Evolutionary conservation across 2,329 filamentous ascomycete species (phyloP).

Genomic region (Colletotrichum sidae): DNA sequence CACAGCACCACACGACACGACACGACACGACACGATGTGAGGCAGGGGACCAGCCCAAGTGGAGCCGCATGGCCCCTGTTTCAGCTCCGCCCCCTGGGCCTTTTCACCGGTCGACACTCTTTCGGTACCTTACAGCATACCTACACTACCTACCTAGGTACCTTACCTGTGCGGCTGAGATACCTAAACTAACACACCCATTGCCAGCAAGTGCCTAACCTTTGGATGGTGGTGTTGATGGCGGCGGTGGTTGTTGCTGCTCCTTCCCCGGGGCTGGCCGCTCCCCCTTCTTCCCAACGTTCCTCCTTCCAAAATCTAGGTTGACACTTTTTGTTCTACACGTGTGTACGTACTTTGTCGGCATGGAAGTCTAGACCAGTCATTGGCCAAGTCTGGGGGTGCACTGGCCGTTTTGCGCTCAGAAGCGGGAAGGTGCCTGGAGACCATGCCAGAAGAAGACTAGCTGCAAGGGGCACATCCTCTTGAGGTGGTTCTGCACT

Average conservation of each 20-base stretch:
- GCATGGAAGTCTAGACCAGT: slow-evolving; percentile 4
- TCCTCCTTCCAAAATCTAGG: too few relatives aligned
- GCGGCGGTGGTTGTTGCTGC: not conserved
- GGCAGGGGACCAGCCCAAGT: slow-evolving; percentile 4
- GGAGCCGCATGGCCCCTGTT: slow-evolving; percentile 35
- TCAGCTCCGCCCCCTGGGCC: slow-evolving; percentile 27
- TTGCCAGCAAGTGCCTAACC: too few relatives aligned
- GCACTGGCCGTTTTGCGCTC: slow-evolving; percentile 31
- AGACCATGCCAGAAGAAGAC: slow-evolving; percentile 16
- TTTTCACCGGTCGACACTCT: slow-evolving; percentile 23
- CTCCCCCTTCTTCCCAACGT: slow-evolving; percentile 4
- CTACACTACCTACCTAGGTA: too few relatives aligned
- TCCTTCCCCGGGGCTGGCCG: slow-evolving; percentile 34
- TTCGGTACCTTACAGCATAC: slow-evolving; percentile 1
- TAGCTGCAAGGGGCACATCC: slow-evolving; percentile 25
- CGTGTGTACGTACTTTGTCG: not conserved
- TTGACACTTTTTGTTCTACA: not conserved
- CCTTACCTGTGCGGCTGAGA: too few relatives aligned
- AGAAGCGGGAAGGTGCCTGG: slow-evolving; percentile 21
- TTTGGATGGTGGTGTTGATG: too few relatives aligned
- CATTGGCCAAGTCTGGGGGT: slow-evolving; percentile 9
- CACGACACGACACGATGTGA: too few relatives aligned
- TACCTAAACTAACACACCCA: too few relatives aligned
- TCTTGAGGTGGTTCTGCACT: slow-evolving; percentile 1
- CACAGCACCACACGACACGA: too few relatives aligned